Conservation (phyloP, 257 asterid species). For the Prunella vulgaris region DNA sequence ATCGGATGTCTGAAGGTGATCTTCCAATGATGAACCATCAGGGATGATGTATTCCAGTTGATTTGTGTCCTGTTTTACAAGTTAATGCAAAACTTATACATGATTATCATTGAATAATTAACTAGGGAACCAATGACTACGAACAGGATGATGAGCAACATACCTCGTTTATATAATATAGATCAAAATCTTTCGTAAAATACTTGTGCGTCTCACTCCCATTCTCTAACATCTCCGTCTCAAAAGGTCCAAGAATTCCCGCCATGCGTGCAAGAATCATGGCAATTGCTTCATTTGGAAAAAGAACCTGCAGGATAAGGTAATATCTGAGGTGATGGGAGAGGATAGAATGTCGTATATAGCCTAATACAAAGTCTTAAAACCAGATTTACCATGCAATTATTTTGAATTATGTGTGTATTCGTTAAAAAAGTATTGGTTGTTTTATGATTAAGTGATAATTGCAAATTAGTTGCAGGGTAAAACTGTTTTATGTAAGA, state of each 20-base stretch:
- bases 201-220: slow-evolving; percentile 78
- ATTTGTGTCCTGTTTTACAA: slow-evolving; percentile 46
- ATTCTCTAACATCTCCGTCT: slow-evolving; percentile 46
- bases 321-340: neutral
- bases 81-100: slow-evolving; percentile 22
- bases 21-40: slow-evolving; percentile 61
- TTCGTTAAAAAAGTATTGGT: too few species aligned
- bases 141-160: too few species aligned
- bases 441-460: too few species aligned
- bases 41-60: slow-evolving; percentile 66
- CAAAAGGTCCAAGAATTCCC: slow-evolving; percentile 66
- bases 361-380: too few species aligned
- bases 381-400: too few species aligned
- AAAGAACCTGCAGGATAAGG: slow-evolving; percentile 61
- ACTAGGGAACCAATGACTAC: too few species aligned
- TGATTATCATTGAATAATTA: neutral
- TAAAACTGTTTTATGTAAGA: too few species aligned
- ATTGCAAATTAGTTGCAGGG: too few species aligned
- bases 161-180: slow-evolving; percentile 68
- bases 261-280: slow-evolving; percentile 66
- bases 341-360: neutral
- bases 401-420: too few species aligned
- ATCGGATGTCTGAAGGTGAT: slow-evolving; percentile 61
- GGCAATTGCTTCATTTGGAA: slow-evolving; percentile 67
- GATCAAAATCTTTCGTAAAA: slow-evolving; percentile 69